These are phyloP conservation scores for Castanea crenata DNA, from an alignment of 306 rosid species.

Conservation along the genomic window DNA sequence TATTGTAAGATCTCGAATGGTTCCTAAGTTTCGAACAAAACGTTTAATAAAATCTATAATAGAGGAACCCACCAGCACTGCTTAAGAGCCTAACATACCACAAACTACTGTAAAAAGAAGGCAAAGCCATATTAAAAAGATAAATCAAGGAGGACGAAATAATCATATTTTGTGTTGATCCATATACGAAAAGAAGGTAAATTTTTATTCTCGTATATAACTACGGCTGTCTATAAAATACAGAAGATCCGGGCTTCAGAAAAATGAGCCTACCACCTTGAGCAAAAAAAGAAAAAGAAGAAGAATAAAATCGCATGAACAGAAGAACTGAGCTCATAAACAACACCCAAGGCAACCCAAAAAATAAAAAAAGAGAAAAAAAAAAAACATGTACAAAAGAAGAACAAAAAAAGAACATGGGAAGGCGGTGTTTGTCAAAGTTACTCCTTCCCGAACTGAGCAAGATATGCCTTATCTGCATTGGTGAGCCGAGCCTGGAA, in stretches of 20 bases:
- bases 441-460: conserved; percentile 35
- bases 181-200: background rate
- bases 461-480: conserved; percentile 61
- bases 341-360: conserved; percentile 15
- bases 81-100: background rate
- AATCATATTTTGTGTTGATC: background rate
- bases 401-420: background rate
- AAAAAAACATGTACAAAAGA: conserved; percentile 40
- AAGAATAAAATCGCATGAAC: conserved; percentile 7
- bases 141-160: background rate
- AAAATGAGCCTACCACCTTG: conserved; percentile 6
- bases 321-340: conserved; percentile 16
- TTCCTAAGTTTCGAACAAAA: background rate
- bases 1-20: too few species aligned
- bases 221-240: conserved; percentile 1
- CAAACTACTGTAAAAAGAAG: background rate
- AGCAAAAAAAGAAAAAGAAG: background rate
- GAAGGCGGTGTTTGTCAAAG: background rate
- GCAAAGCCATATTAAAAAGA: background rate
- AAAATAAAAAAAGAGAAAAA: background rate
- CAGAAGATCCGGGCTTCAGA: background rate
- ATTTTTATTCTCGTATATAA: background rate
- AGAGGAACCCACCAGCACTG: background rate
- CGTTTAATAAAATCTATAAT: background rate
- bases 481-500: conserved; percentile 72